Evolutionary conservation across 176 grass and related monocot genomes (phyloP).

Genomic region (Ensete ventricosum): DNA sequence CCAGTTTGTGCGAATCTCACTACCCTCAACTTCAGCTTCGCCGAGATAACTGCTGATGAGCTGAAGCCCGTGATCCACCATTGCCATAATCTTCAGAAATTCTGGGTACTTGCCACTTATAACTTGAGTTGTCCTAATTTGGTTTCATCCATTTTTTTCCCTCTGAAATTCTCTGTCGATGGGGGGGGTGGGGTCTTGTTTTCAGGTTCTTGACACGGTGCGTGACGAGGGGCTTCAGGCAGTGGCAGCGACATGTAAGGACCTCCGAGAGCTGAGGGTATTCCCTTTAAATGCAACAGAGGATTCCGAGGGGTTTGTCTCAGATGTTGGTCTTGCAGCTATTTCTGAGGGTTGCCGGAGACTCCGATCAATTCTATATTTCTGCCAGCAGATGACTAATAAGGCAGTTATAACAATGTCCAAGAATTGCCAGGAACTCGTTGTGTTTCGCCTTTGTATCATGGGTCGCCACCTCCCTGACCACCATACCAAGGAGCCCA

Average conservation of each 20-base stretch:
- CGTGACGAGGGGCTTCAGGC: constrained; percentile 12
- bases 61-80: not conserved
- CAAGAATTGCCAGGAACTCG: constrained; percentile 19
- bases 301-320: constrained; percentile 11
- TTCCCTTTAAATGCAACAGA: constrained; percentile 4
- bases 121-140: not conserved
- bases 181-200: not conserved
- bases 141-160: not conserved
- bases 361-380: constrained; percentile 11
- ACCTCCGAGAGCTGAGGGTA: constrained; percentile 9
- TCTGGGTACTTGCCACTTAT: constrained; percentile 1
- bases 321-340: not conserved
- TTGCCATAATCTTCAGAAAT: constrained; percentile 5
- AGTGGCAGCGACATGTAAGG: constrained; percentile 7
- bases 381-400: constrained; percentile 17
- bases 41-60: constrained; percentile 8
- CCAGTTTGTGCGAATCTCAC: constrained; percentile 1
- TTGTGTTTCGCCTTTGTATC: constrained; percentile 18
- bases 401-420: constrained; percentile 2
- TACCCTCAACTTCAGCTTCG: constrained; percentile 6
- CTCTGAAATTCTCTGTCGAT: not conserved
- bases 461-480: constrained; percentile 8
- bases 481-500: not conserved
- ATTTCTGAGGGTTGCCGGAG: constrained; percentile 16
- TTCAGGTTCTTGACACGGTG: constrained; percentile 11